Evolutionary conservation across 2,329 filamentous ascomycete genomes (phyloP), one percentile per base, ranked within the genome.

Genomic region (Fusarium siculi): DNA sequence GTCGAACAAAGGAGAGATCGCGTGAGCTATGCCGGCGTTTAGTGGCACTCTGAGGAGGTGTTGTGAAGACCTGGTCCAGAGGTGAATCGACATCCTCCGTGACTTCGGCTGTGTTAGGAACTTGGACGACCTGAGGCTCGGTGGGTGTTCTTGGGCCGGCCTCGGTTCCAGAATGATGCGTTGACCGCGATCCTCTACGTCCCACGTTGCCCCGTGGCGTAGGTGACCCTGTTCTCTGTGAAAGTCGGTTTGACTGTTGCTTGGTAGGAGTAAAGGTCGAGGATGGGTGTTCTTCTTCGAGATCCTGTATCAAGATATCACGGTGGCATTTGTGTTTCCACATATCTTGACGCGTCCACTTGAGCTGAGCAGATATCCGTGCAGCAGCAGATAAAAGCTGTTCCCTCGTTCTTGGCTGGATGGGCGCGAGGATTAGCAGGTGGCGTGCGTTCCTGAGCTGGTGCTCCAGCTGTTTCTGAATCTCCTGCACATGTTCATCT

Each of bases 271-370:
- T 76, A 23, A 67, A 68, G 19, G 66, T 72, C 14, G 56, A 34
- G 28, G 65, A 73, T 39, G 79, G 77, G 36, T 73, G 69, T 49
- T 97, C 95, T 74, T 97, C 94, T 61, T 96, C 93, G 14, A 98
- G 85, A 79, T 99, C 96, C 81, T 95, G 88, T 9, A 91, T 86
- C 25, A 99, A 84, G 68, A 98, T 95, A 77, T 98, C 96, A 46
- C 92, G 91, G 81, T 99, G 95, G 74, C 95, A 98, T 78, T 91
- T 96, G 77, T 96, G 89, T 60, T 92, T 93, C 94, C 95, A 98
- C 25, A 98, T 96, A 74, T 97, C 94, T 80, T 97, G 92, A 68
- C 96, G 89, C n/a, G 92, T 91, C 96, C 96, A 98, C 80, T 96
- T 97, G 68, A 99, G 84, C 80, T 96, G 95, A 7, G 94, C 94